Base-by-base conservation (phyloP, 164 flowering plant genomes). In the Santalum album region DNA sequence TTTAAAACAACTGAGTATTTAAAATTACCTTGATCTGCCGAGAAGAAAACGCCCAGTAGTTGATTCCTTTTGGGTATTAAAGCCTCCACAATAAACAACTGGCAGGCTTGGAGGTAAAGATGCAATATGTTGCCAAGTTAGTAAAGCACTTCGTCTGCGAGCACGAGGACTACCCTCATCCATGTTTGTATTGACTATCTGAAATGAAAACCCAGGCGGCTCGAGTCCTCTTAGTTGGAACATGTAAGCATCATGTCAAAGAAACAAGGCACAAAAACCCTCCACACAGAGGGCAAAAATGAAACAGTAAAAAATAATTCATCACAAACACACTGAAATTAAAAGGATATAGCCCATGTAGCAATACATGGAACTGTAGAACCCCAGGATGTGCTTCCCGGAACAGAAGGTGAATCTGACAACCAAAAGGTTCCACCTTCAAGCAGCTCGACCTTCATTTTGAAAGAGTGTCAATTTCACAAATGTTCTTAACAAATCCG, bases 351-450 rank as follows among this genome's bases (percentile, higher is more conserved):
- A 24, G 75, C 95, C 98, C 98, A 91, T 42, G 98, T 88, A 40
- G 95, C 91, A 61, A 88, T 80, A 60, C 90, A 81, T 25, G 98
- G 98, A 73, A 75, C 92, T 57, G 45, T 63, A 36, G 95, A 80
- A 22, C 96, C 92, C 96, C 95, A 91, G 44, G 96, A 78, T 45
- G 69, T 78, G 80, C 96, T 88, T 72, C 95, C 96, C 40, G 90
- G 96, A 51, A 87, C 98, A 25, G 98, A 87, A 47, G 98, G 98
- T 24, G 98, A 87, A 74, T 91, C 98, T 1, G 98, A 91, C 58
- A 91, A 61, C 98, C 96, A 91, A 78, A 91, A 91, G 6, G 96
- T 88, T 61, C 98, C 96, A 60, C 95, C 96, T 83, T 86, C 95
- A 57, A 88, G 61, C 43, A 91, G 74, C 68, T 91, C 95, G 61